Conservation (phyloP, 306 rosid genomes). For the Prunus kanzakura region DNA sequence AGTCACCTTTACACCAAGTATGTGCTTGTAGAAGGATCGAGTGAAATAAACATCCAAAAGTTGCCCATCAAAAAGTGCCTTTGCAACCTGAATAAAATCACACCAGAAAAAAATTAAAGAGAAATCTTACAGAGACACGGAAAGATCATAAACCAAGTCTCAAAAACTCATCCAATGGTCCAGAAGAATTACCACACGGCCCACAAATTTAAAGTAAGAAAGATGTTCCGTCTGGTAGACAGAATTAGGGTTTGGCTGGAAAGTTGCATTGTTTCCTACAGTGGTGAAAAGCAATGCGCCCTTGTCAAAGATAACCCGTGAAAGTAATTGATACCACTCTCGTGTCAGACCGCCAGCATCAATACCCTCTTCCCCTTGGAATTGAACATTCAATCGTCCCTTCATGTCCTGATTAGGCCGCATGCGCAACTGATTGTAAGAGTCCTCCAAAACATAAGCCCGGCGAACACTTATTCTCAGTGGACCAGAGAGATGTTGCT, state of each 20-base stretch:
- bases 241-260: slow-evolving; percentile 98
- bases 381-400: slow-evolving; percentile 91
- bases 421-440: slow-evolving; percentile 93
- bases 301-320: slow-evolving; percentile 96
- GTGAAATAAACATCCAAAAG: slow-evolving; percentile 98
- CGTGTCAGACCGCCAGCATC: slow-evolving; percentile 99
- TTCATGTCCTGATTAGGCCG: slow-evolving; percentile 85
- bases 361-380: slow-evolving; percentile 99
- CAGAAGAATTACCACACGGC: slow-evolving; percentile 82
- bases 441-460: slow-evolving; percentile 97
- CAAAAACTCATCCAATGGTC: not conserved
- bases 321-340: slow-evolving; percentile 97
- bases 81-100: slow-evolving; percentile 73
- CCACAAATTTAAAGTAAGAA: slow-evolving; percentile 96
- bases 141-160: not conserved
- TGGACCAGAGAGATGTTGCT: slow-evolving; percentile 86
- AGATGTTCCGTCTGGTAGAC: slow-evolving; percentile 98
- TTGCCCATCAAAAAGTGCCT: slow-evolving; percentile 96
- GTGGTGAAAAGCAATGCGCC: slow-evolving; percentile 96
- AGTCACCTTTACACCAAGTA: slow-evolving; percentile 95
- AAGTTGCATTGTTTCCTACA: slow-evolving; percentile 90
- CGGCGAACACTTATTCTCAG: slow-evolving; percentile 87
- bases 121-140: not conserved
- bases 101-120: slow-evolving; percentile 13
- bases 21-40: slow-evolving; percentile 96